Conservation (phyloP, 164 flowering plant genomes). For the Cinnamomum micranthum region DNA sequence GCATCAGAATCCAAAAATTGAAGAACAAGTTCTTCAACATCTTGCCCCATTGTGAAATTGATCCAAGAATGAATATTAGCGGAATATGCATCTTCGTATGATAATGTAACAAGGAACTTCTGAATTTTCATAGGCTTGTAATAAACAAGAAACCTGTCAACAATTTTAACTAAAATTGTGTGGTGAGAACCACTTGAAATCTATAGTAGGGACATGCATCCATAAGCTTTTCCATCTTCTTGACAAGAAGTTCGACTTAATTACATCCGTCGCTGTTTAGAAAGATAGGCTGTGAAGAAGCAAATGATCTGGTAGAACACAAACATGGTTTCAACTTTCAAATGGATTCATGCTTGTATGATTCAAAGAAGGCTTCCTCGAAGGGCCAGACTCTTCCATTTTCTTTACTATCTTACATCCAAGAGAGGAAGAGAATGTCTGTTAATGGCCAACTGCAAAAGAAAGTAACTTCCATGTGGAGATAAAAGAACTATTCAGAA, state of each 20-base stretch:
- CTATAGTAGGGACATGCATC: neutral
- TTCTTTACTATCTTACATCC: no score
- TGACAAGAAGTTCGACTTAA: neutral
- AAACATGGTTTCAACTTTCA: neutral
- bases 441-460: no score
- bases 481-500: no score
- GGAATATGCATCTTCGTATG: neutral
- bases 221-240: neutral
- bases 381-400: no score
- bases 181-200: neutral
- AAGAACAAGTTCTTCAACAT: neutral
- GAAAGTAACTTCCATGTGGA: no score
- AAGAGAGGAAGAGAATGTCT: no score
- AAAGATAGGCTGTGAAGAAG: slow-evolving; percentile 1
- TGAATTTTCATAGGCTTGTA: neutral
- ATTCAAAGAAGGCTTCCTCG: no score
- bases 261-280: neutral
- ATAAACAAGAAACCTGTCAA: no score
- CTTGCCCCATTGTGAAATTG: neutral
- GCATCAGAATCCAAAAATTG: neutral
- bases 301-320: neutral
- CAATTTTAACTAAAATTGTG: no score
- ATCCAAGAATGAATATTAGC: neutral
- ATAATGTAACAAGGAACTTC: neutral
- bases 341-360: no score